Evolutionary conservation across 345 rosid genomes (phyloP).

Genomic region (Sapria himalayana): DNA sequence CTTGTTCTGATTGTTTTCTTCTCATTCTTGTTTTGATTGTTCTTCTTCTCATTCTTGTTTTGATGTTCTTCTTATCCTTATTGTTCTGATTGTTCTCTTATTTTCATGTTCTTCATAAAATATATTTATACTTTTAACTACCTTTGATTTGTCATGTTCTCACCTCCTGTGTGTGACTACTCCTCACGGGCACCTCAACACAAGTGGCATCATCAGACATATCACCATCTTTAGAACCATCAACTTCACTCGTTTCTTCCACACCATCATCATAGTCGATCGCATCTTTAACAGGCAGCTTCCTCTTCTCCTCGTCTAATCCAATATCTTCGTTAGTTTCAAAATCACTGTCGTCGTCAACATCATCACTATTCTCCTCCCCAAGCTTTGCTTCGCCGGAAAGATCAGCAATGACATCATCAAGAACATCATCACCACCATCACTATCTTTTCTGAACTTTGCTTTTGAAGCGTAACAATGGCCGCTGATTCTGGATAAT

Average conservation of each 20-base stretch:
- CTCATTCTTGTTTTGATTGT: constrained; percentile 12
- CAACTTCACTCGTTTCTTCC: too few species aligned
- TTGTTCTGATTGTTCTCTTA: too few species aligned
- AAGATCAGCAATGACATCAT: too few species aligned
- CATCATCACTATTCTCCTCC: constrained; percentile 19
- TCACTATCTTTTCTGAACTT: constrained; percentile 24
- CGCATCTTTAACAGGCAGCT: constrained; percentile 38
- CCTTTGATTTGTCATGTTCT: too few species aligned
- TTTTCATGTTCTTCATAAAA: too few species aligned
- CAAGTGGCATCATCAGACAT: constrained; percentile 5
- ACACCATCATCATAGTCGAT: constrained; percentile 54
- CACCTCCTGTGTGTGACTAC: too few species aligned
- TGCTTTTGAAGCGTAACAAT: constrained; percentile 16
- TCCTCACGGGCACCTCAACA: too few species aligned
- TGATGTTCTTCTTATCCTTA: constrained; percentile 16
- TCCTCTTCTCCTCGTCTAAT: constrained; percentile 49
- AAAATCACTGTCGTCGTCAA: constrained; percentile 27
- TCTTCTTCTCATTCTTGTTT: constrained; percentile 15
- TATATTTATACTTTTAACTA: too few species aligned
- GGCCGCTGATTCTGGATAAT: constrained; percentile 52
- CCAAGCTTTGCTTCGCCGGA: constrained; percentile 9
- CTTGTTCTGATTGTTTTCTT: constrained; percentile 13
- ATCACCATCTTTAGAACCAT: too few species aligned
- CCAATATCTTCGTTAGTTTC: constrained; percentile 72
- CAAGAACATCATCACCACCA: constrained; percentile 29